These are phyloP conservation scores for Malassezia vespertilionis DNA, from an alignment of 1,284 basidiomycete species.

Conservation along the genomic window DNA sequence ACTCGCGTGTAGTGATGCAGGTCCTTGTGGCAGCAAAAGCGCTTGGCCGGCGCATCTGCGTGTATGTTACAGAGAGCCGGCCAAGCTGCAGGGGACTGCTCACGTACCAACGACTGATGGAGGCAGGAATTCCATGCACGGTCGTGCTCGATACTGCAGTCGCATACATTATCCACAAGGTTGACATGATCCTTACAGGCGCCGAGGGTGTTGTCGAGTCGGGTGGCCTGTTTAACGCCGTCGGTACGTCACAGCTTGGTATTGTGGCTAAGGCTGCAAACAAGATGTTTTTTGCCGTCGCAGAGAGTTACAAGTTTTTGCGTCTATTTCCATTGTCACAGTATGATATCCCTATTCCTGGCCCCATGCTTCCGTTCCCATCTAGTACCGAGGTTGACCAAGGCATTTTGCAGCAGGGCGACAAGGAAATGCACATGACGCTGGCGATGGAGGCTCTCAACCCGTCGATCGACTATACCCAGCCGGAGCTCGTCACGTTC, in stretches of 20 bases:
- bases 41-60: constrained; percentile 74
- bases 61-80: constrained; percentile 91
- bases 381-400: not conserved
- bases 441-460: constrained; percentile 32
- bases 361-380: constrained; percentile 23
- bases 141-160: constrained; percentile 92
- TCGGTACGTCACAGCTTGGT: constrained; percentile 90
- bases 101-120: constrained; percentile 46
- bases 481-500: constrained; percentile 70
- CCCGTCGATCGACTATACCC: constrained; percentile 42
- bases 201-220: constrained; percentile 95
- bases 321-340: constrained; percentile 91
- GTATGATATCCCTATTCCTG: constrained; percentile 66
- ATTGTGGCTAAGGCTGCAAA: constrained; percentile 86
- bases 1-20: constrained; percentile 90
- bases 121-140: constrained; percentile 81
- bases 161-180: constrained; percentile 88
- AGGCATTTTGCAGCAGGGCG: no score
- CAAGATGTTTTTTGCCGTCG: constrained; percentile 92
- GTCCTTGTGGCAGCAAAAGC: constrained; percentile 69
- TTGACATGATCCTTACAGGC: constrained; percentile 87
- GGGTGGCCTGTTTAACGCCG: constrained; percentile 55
- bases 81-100: constrained; percentile 56
- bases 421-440: constrained; percentile 21
- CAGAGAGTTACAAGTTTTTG: constrained; percentile 76